These are phyloP conservation scores for Echria macrotheca DNA, from an alignment of 495 filamentous ascomycete genomes.

Conservation along the genomic window DNA sequence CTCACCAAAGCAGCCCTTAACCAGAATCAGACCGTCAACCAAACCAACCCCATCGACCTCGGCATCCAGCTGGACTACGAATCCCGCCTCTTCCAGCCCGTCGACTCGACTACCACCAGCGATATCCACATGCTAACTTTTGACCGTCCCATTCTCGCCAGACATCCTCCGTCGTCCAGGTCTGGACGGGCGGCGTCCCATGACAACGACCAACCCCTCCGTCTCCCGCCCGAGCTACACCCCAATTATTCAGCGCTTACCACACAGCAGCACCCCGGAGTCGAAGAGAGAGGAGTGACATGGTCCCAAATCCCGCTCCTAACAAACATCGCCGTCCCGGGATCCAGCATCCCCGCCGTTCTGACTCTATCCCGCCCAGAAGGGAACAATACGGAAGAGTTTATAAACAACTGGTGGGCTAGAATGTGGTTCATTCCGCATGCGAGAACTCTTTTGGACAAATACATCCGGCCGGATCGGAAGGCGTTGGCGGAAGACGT, in stretches of 20 bases:
- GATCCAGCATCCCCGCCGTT: conserved; percentile 9
- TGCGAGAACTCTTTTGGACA: neutral
- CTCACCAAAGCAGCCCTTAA: neutral
- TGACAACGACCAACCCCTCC: conserved; percentile 1
- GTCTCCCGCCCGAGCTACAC: conserved; percentile 7
- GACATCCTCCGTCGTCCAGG: too few species aligned
- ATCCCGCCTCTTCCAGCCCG: conserved; percentile 12
- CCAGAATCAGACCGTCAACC: neutral
- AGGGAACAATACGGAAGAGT: neutral
- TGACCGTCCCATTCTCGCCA: neutral
- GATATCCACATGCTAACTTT: conserved; percentile 10
- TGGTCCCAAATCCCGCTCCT: conserved; percentile 1
- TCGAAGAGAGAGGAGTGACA: neutral
- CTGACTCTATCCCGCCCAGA: neutral
- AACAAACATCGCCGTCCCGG: conserved; percentile 10
- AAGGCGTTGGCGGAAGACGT: neutral
- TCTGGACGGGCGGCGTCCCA: too few species aligned
- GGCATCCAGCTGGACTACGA: conserved; percentile 15
- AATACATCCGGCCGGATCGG: neutral
- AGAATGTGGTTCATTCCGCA: conserved; percentile 6
- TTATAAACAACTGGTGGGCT: conserved; percentile 4
- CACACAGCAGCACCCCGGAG: neutral
- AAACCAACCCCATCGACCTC: neutral
- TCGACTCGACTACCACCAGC: neutral
- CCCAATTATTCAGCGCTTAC: conserved; percentile 4